phyloP scores from a whole-genome alignment of 306 rosid genomes.

The Dryas alaskensis region DNA sequence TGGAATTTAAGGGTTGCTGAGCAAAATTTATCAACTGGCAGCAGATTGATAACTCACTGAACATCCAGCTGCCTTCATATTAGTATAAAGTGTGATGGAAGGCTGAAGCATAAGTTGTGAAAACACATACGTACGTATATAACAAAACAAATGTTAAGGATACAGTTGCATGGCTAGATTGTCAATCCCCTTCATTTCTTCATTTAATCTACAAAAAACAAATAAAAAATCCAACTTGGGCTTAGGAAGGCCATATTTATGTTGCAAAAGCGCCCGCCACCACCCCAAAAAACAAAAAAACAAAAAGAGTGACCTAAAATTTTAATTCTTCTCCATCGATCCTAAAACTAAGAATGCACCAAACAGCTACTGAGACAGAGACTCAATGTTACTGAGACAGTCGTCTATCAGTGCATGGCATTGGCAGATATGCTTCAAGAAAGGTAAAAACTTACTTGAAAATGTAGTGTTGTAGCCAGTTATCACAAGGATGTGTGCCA shows the following conservation, averaged over 20 bases:
- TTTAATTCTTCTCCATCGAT: background rate
- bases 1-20: background rate
- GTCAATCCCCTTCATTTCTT: constrained; percentile 77
- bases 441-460: background rate
- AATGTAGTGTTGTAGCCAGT: background rate
- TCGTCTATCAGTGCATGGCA: background rate
- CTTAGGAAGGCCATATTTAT: constrained; percentile 10
- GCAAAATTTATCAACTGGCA: background rate
- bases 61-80: background rate
- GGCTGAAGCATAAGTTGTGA: background rate
- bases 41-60: background rate
- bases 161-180: constrained; percentile 70
- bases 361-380: background rate
- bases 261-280: background rate
- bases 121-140: background rate
- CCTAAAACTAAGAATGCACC: background rate
- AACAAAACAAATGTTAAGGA: constrained; percentile 33
- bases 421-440: background rate
- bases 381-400: background rate
- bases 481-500: background rate
- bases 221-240: background rate
- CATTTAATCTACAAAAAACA: constrained; percentile 58
- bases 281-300: background rate
- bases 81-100: background rate
- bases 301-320: background rate